These are phyloP conservation scores for Epichloe hybrida DNA, from an alignment of 2,329 filamentous ascomycete species.

Conservation along the genomic window DNA sequence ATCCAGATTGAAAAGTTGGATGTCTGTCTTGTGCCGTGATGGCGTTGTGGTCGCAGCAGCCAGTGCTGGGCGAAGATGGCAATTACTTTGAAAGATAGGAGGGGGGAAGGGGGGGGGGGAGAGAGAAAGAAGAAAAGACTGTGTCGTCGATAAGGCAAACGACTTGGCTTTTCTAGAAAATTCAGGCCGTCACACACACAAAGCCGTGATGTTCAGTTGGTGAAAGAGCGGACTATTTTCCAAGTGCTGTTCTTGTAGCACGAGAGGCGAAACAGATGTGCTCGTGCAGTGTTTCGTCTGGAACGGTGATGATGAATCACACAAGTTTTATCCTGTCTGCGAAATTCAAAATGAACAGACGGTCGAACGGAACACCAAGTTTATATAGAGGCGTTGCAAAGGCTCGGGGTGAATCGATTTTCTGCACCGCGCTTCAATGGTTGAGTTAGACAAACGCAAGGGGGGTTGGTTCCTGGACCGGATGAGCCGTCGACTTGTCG, in stretches of 20 bases:
- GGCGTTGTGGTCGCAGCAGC: background rate
- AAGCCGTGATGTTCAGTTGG: background rate
- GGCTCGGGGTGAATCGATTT: background rate
- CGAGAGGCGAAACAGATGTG: background rate
- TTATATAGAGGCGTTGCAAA: slow-evolving; percentile 6
- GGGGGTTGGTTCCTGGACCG: slow-evolving; percentile 5
- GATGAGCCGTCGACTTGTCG: slow-evolving; percentile 1
- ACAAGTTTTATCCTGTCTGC: background rate
- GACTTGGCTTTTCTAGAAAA: background rate
- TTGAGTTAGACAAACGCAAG: slow-evolving; percentile 5
- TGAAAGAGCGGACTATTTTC: background rate
- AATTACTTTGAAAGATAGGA: background rate
- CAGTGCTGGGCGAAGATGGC: background rate
- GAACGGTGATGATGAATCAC: background rate
- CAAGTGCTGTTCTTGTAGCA: background rate
- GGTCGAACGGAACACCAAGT: background rate
- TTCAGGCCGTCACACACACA: background rate
- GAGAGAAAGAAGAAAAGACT: background rate
- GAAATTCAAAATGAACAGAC: background rate
- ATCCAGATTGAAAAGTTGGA: background rate
- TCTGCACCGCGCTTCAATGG: slow-evolving; percentile 3
- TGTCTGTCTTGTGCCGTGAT: background rate
- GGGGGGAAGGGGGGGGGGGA: too few species aligned
- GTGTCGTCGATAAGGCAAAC: background rate
- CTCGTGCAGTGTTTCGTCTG: background rate